Evolutionary conservation across 805 yeast genomes (phyloP), one percentile per base, ranked within the genome.

Genomic region (Yarrowia sp.): DNA sequence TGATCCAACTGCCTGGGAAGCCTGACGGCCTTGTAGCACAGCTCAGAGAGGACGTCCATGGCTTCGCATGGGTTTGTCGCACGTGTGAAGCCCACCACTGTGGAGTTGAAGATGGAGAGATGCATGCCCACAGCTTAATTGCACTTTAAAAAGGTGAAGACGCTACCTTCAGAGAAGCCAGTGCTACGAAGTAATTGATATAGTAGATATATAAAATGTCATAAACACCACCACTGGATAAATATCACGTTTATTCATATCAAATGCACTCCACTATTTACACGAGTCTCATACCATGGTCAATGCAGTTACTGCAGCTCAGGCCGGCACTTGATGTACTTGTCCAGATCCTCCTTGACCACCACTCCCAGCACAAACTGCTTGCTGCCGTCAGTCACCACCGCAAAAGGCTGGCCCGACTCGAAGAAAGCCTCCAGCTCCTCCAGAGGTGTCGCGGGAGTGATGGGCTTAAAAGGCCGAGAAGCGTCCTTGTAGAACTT

Each of bases 311-410:
- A 55, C 29, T 55, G 47, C 38, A 55, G 51, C 44, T 58, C 42
- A 16, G 84, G 84, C 62, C 84, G 72, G 35, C 78, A 73, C 63
- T 76, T 73, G 39, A 77, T 77, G 63, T 73, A 79, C 63, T 72
- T 73, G 9, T 73, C 71, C 64, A 81, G 70, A 66, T 80, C 83
- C 42, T 78, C 80, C 22, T 79, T 77, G 2, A 84, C 81, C 27
- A 84, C 86, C 16, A 83, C 85, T 5, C 85, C 87, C 61, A 83
- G 77, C 10, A 83, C 85, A 68, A 82, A 78, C 65, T 76, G 76
- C 5, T 83, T 79, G 49, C 77, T 77, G 24, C 71, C 77, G 65
- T 82, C 84, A 44, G 86, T 82, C 53, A 83, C 74, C n/a, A 82
- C 82, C 4, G 86, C 86, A 68, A 83, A 81, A 65, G 76, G 81